Conservation (phyloP, 129 eudicot genomes). For the Chrysanthemum makinoi region DNA sequence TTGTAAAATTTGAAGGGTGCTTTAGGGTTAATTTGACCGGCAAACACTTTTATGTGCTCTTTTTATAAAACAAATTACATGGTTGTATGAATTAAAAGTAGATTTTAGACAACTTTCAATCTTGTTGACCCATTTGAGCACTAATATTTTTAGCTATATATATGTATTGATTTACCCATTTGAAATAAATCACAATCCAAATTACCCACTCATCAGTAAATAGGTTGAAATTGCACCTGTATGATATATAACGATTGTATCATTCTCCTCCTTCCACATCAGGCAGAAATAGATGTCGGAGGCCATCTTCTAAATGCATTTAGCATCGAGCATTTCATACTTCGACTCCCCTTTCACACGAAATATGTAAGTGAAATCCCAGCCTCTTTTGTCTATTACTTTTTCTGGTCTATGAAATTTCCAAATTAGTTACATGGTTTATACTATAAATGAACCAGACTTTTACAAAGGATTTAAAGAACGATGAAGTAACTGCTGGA, state of each 20-base stretch:
- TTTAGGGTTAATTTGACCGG: background rate
- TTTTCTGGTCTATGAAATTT: background rate
- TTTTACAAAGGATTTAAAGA: constrained; percentile 46
- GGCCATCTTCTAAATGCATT: constrained; percentile 73
- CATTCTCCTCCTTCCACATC: background rate
- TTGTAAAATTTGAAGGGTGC: background rate
- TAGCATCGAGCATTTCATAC: constrained; percentile 77
- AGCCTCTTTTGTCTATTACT: background rate
- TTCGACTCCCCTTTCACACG: constrained; percentile 72
- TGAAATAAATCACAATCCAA: background rate
- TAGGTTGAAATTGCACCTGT: background rate
- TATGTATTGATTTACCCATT: background rate
- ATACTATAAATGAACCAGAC: constrained; percentile 39
- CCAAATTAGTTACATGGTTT: constrained; percentile 5
- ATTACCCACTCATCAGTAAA: constrained; percentile 2
- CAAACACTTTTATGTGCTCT: background rate
- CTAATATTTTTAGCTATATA: too few relatives aligned
- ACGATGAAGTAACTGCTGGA: constrained; percentile 56
- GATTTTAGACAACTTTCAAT: background rate
- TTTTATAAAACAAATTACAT: background rate
- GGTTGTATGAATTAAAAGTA: background rate
- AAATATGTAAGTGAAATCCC: constrained; percentile 49
- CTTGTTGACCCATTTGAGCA: background rate
- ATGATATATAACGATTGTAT: constrained; percentile 9
- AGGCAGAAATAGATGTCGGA: constrained; percentile 71